Base-by-base conservation (phyloP, 345 rosid species). In the Kandelia obovata region DNA sequence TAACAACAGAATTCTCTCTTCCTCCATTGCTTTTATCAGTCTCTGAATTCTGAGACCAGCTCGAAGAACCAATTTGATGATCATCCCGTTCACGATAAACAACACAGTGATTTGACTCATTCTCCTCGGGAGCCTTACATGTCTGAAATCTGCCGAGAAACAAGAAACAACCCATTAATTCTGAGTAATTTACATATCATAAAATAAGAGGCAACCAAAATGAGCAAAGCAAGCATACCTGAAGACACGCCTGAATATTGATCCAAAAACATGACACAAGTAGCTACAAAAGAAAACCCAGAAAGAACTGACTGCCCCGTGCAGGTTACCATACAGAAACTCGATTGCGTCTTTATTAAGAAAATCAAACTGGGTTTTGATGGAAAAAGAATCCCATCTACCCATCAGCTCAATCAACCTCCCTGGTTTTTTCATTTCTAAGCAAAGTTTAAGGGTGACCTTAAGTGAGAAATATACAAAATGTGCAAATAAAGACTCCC, bases 261-360 rank as follows among this genome's bases (percentile, higher is more conserved):
- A 76, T 66, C 71, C 75, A 49, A 83, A 63, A 37, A 83, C 77
- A 73, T 23, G 75, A 74, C 77, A 58, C 61, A 82, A 62, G 81
- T 77, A 74, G 67, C 78, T 80, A 79, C 66, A 87, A 75, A 92
- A 66, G 68, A 78, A 81, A 77, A 58, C 77, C 89, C 85, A 80
- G 72, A 83, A 75, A 68, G 78, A 81, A 69, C 75, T 11, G 58
- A 79, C 66, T 37, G 67, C 34, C 32, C 76, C 26, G 17, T 77
- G 79, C 85, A 85, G 70, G 63, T 64, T 73, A 46, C 77, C 74
- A 76, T 19, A 55, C 74, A 83, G 1, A 77, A 79, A 62, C 70
- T 60, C 66, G 71, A 72, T 65, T 30, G 67, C 68, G 62, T 58
- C 51, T 43, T 53, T 73, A 17, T 73, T 46, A 59, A 76, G 21